phyloP scores from a whole-genome alignment of 257 asterid genomes.

The Solanum bukasovii region DNA sequence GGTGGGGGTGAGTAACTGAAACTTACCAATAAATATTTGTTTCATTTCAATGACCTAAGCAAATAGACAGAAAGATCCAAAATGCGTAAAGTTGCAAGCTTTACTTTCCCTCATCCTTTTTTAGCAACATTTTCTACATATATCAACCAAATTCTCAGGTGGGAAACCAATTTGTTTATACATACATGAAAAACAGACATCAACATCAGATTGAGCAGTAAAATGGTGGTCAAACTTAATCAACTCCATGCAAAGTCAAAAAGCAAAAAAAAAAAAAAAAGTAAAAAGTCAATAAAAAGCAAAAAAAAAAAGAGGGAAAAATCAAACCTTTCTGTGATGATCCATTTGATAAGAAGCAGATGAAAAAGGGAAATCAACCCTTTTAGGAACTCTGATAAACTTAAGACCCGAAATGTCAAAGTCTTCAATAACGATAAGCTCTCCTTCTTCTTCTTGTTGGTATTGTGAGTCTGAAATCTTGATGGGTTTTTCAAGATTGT shows the following conservation, averaged over 20 bases:
- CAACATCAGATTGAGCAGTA: neutral
- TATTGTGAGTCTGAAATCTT: neutral
- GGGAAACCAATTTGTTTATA: neutral
- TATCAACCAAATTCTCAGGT: neutral
- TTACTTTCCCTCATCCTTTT: neutral
- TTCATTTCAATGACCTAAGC: neutral
- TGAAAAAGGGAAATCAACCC: slow-evolving; percentile 36
- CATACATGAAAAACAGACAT: neutral
- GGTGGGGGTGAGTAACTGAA: neutral
- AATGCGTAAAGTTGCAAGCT: neutral
- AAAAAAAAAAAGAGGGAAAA: neutral
- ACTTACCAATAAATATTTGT: neutral
- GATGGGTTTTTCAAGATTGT: neutral
- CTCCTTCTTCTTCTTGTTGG: neutral
- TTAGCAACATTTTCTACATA: neutral
- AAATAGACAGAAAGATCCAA: neutral
- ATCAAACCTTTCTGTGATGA: slow-evolving; percentile 57
- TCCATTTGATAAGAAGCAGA: slow-evolving; percentile 37
- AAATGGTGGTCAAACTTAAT: neutral
- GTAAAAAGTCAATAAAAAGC: neutral
- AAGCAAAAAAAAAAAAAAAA: neutral
- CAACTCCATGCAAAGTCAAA: neutral
- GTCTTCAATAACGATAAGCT: slow-evolving; percentile 31
- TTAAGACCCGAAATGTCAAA: slow-evolving; percentile 66
- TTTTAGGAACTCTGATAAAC: slow-evolving; percentile 53